phyloP scores from a whole-genome alignment of 108 stramenopile species.

The Nitzschia palea region DNA sequence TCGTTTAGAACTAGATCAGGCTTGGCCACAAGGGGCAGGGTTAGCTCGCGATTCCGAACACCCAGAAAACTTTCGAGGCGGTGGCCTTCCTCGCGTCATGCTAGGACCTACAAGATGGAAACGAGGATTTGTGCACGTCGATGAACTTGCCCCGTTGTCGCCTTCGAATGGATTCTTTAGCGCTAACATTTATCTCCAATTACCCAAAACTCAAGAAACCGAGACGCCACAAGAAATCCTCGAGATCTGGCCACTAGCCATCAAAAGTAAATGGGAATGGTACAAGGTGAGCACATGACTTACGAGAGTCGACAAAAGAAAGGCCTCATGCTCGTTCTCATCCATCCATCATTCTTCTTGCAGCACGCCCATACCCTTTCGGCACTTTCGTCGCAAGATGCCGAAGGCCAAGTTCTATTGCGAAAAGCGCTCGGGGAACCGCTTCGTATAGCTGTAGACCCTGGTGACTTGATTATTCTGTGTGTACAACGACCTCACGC shows the following conservation, averaged over 20 bases:
- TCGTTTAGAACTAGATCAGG: constrained; percentile 77
- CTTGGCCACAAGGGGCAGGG: constrained; percentile 73
- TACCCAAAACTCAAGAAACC: constrained; percentile 43
- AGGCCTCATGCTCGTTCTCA: not conserved
- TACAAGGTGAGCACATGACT: constrained; percentile 43
- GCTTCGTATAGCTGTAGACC: constrained; percentile 49
- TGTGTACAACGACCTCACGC: constrained; percentile 87
- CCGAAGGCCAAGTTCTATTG: constrained; percentile 66
- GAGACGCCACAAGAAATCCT: constrained; percentile 32
- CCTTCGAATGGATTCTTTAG: constrained; percentile 74
- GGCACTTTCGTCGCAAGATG: constrained; percentile 69
- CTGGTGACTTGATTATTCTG: constrained; percentile 79
- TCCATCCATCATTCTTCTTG: not conserved
- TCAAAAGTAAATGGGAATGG: constrained; percentile 79
- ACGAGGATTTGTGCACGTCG: constrained; percentile 90
- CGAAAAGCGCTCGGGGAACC: constrained; percentile 58
- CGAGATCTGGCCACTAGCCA: constrained; percentile 78
- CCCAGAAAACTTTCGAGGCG: constrained; percentile 30
- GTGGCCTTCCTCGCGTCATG: constrained; percentile 90
- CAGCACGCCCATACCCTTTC: constrained; percentile 72
- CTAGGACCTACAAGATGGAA: constrained; percentile 89
- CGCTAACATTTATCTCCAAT: constrained; percentile 90
- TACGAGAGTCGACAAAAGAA: not conserved
- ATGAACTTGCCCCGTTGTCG: constrained; percentile 82
- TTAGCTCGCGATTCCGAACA: constrained; percentile 46